Evolutionary conservation across 805 yeast genomes (phyloP), one percentile per base, ranked within the genome.

Genomic region (Metschnikowia bowlesiae): DNA sequence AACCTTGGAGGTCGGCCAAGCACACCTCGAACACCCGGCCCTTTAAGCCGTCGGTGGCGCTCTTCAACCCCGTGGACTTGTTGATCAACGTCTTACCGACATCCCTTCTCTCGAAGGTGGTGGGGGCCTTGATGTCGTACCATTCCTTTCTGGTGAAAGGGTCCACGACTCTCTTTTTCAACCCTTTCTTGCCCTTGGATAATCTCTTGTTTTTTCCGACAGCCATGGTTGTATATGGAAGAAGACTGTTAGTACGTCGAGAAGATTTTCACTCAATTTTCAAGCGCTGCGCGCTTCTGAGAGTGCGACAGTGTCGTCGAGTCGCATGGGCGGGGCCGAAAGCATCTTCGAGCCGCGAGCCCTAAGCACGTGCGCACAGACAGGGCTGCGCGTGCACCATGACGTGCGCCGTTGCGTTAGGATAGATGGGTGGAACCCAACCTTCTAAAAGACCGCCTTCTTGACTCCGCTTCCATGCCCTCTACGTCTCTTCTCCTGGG

Each of bases 71-170:
- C 67, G 97, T 88, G 57, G 97, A 87, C 77, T 89, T 92, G 96
- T 92, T 92, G 77, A 92, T 95, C 70, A 92, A 82, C 67, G 98
- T 92, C 85, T 92, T 91, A 78, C 98, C 98, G 73, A 90, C 97
- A 70, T 88, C 89, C 81, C 97, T 91, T 87, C 89, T 89, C 80
- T 91, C 97, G 71, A 91, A 92, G 68, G 97, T 90, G 69, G 97
- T 85, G 72, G 98, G 98, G 63, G 98, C 98, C 83, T 91, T 90
- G 80, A 91, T 89, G 78, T 88, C 96, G 78, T 81, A 91, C 98
- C 98, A 92, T 70, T 91, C 98, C 82, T 92, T 92, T 80, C 91
- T 90, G 85, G 96, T 83, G 94, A 92, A 92, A 74, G 98, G 98
- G 84, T 92, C 99, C 66, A 90, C 96, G 74, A 88, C 94, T 86